Evolutionary conservation across 2,329 filamentous ascomycete species (phyloP).

Genomic region (Colletotrichum brevisporum): DNA sequence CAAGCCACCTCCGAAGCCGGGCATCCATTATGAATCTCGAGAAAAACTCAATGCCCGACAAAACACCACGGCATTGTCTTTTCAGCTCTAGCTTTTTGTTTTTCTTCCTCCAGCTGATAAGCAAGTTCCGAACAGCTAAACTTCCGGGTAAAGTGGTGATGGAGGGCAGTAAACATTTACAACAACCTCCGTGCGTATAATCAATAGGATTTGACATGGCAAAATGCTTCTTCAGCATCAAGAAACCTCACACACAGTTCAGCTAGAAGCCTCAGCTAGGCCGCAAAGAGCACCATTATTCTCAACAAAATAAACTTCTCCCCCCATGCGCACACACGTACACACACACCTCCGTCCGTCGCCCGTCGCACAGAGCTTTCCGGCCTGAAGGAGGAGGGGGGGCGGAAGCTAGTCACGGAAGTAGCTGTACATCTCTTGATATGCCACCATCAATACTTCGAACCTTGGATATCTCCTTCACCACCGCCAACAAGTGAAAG

Average conservation of each 20-base stretch:
- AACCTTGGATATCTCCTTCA: too few species aligned
- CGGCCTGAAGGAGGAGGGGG: neutral
- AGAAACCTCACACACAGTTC: neutral
- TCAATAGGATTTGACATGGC: too few species aligned
- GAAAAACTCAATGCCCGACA: neutral
- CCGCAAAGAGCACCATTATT: conserved; percentile 3
- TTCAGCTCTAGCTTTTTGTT: too few species aligned
- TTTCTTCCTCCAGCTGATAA: too few species aligned
- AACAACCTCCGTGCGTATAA: too few species aligned
- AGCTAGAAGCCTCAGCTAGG: neutral
- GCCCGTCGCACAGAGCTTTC: conserved; percentile 12
- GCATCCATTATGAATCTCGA: too few species aligned
- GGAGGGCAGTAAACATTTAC: too few species aligned
- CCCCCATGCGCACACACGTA: neutral
- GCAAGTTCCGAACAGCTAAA: too few species aligned
- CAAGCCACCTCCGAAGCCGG: neutral
- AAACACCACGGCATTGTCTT: too few species aligned
- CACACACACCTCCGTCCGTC: neutral
- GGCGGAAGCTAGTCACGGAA: neutral
- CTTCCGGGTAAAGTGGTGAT: too few species aligned
- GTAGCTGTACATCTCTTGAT: neutral
- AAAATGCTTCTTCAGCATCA: neutral
- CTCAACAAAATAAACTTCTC: conserved; percentile 39
- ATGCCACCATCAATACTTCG: too few species aligned
- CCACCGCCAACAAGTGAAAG: neutral